phyloP scores from a whole-genome alignment of 352 stramenopile genomes.

The Phytophthora pistaciae region DNA sequence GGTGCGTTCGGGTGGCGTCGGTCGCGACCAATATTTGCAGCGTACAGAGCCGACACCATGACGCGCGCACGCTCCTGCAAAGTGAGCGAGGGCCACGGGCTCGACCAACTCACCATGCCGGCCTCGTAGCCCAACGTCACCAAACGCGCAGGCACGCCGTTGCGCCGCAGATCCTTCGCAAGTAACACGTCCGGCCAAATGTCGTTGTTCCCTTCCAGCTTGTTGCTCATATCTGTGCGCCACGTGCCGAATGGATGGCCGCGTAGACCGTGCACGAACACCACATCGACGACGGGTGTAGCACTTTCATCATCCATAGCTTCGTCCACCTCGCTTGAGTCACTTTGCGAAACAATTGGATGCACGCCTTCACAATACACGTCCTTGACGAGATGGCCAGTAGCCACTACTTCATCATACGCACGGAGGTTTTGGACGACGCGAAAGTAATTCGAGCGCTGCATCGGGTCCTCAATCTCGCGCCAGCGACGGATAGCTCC shows the following conservation, averaged over 20 bases:
- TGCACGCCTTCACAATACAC: slow-evolving; percentile 85
- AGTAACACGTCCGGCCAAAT: slow-evolving; percentile 86
- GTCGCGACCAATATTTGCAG: slow-evolving; percentile 66
- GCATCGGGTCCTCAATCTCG: slow-evolving; percentile 63
- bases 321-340: slow-evolving; percentile 11
- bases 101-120: slow-evolving; percentile 87
- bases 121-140: slow-evolving; percentile 86
- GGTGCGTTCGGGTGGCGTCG: slow-evolving; percentile 8
- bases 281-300: slow-evolving; percentile 60
- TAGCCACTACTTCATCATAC: slow-evolving; percentile 56
- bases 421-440: slow-evolving; percentile 70
- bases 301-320: slow-evolving; percentile 5
- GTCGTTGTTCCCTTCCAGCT: slow-evolving; percentile 60
- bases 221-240: slow-evolving; percentile 78
- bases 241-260: slow-evolving; percentile 86
- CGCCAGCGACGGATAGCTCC: slow-evolving; percentile 49
- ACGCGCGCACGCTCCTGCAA: slow-evolving; percentile 74
- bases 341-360: slow-evolving; percentile 65
- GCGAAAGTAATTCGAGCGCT: slow-evolving; percentile 83
- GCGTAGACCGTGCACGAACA: slow-evolving; percentile 87
- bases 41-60: slow-evolving; percentile 78
- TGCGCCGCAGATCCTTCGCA: slow-evolving; percentile 54
- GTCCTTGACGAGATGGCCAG: slow-evolving; percentile 42
- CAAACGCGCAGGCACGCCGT: slow-evolving; percentile 57
- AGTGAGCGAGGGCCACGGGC: slow-evolving; percentile 85